Conservation (phyloP, 1,284 basidiomycete species). For the Fomitopsis palustris region DNA sequence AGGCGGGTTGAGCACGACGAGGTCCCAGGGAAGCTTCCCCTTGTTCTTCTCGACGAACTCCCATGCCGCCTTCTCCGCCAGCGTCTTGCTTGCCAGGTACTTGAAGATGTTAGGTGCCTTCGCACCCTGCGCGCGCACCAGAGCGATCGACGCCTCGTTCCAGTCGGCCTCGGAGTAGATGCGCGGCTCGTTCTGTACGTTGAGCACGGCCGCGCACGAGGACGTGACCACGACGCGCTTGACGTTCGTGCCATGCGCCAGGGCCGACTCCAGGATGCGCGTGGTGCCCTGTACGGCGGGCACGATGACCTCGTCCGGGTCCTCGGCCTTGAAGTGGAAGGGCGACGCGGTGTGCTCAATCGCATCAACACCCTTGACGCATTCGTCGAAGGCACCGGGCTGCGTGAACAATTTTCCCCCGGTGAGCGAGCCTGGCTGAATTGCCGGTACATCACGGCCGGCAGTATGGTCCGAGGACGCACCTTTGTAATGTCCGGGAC, state of each 20-base stretch:
- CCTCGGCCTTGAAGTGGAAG: slow-evolving; percentile 32
- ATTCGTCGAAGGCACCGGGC: slow-evolving; percentile 38
- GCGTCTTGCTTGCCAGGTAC: slow-evolving; percentile 62
- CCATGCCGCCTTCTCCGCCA: slow-evolving; percentile 66
- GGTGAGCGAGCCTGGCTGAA: neutral
- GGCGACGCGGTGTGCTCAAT: slow-evolving; percentile 47
- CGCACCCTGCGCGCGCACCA: slow-evolving; percentile 48
- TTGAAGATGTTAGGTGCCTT: slow-evolving; percentile 39
- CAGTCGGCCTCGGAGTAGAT: slow-evolving; percentile 51
- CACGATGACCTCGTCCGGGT: slow-evolving; percentile 32
- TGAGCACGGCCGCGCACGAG: slow-evolving; percentile 42
- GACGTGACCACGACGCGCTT: slow-evolving; percentile 67
- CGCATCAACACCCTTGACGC: slow-evolving; percentile 39
- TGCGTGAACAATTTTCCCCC: slow-evolving; percentile 3
- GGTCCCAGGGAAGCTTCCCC: slow-evolving; percentile 44
- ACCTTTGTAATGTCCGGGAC: slow-evolving; percentile 56
- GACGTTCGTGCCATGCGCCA: slow-evolving; percentile 36
- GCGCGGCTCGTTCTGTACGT: slow-evolving; percentile 19
- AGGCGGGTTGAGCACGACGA: slow-evolving; percentile 55
- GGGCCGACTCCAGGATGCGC: slow-evolving; percentile 24
- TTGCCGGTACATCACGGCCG: too few species aligned
- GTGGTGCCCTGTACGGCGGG: slow-evolving; percentile 29
- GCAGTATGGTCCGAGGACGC: slow-evolving; percentile 5
- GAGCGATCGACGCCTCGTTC: slow-evolving; percentile 54
- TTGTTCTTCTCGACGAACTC: slow-evolving; percentile 55